Conservation (phyloP, 306 rosid genomes). For the Casuarina glauca region DNA sequence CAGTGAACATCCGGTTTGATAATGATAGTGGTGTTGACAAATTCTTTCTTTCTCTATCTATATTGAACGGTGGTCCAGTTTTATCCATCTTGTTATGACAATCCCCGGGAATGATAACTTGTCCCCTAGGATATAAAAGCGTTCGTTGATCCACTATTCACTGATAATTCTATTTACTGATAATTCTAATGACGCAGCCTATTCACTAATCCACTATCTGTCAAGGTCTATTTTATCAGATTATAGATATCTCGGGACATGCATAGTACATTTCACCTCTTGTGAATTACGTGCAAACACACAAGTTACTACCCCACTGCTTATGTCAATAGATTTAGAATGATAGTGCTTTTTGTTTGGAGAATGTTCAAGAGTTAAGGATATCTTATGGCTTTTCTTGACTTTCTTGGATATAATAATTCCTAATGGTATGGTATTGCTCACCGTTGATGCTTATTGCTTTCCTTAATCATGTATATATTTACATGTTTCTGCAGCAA, state of each 20-base stretch:
- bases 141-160: not conserved
- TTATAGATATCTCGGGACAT: not conserved
- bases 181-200: not conserved
- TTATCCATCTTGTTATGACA: not conserved
- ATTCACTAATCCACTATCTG: not conserved
- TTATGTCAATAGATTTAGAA: not conserved
- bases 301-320: not conserved
- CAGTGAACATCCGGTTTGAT: not conserved
- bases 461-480: not conserved
- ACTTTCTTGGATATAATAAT: not conserved
- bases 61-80: not conserved
- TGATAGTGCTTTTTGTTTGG: not conserved
- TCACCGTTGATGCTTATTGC: conserved; percentile 1
- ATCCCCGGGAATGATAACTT: not conserved
- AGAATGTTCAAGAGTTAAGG: not conserved
- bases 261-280: not conserved
- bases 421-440: not conserved
- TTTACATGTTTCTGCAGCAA: conserved; percentile 39
- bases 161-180: not conserved
- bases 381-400: not conserved
- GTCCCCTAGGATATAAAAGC: not conserved
- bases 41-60: not conserved
- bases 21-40: not conserved
- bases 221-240: not conserved
- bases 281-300: not conserved